phyloP scores from a whole-genome alignment of 257 asterid species.

The Gentiana straminea region DNA sequence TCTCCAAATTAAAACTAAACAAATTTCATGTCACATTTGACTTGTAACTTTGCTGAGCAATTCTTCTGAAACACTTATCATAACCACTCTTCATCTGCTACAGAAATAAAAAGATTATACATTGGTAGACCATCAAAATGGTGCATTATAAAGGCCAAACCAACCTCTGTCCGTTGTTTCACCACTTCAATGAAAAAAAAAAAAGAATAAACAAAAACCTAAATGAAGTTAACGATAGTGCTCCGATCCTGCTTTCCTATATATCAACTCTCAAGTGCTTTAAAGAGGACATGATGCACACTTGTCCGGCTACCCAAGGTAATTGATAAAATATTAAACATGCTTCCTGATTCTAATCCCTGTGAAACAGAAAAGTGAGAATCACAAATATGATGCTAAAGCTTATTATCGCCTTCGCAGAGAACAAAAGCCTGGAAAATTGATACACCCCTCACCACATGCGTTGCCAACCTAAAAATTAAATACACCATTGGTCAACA shows the following conservation, averaged over 20 bases:
- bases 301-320: conserved; percentile 14
- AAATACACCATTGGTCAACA: conserved; percentile 84
- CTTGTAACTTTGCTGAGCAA: conserved; percentile 17
- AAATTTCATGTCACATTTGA: conserved; percentile 19
- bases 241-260: background rate
- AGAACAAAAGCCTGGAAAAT: conserved; percentile 83
- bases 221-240: background rate
- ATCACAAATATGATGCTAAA: conserved; percentile 56
- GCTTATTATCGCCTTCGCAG: conserved; percentile 65
- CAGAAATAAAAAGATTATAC: too few species aligned
- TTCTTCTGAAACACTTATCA: conserved; percentile 31
- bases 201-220: background rate
- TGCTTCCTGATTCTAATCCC: conserved; percentile 36
- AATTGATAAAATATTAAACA: conserved; percentile 15
- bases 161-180: too few species aligned
- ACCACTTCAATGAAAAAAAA: background rate
- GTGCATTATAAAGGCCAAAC: too few species aligned
- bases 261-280: background rate
- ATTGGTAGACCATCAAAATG: too few species aligned
- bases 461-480: conserved; percentile 98
- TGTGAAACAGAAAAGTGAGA: conserved; percentile 50
- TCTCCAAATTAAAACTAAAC: conserved; percentile 7
- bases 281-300: background rate
- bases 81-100: conserved; percentile 20
- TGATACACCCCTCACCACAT: conserved; percentile 96